phyloP scores from a whole-genome alignment of 495 filamentous ascomycete species.

The Neurospora cerealis region DNA sequence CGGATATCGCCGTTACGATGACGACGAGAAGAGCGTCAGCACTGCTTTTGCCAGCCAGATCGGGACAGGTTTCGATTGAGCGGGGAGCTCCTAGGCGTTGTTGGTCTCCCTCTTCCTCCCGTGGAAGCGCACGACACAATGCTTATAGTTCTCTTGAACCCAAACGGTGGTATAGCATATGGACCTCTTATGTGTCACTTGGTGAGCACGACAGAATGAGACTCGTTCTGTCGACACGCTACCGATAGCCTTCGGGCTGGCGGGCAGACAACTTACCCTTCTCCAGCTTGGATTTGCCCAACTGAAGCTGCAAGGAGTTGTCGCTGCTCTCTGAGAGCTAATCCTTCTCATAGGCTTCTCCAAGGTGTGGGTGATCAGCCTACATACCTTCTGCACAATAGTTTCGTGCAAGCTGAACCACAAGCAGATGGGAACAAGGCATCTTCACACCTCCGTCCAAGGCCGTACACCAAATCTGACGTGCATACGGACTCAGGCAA shows the following conservation, averaged over 20 bases:
- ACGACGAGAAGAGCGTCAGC: conserved; percentile 90
- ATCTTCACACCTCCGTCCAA: not conserved
- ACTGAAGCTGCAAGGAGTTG: not conserved
- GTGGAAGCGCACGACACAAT: not conserved
- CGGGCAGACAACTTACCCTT: not conserved
- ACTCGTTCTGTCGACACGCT: not conserved
- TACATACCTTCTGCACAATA: not conserved
- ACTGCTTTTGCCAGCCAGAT: conserved; percentile 95
- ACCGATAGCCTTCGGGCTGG: not conserved
- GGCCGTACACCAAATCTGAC: not conserved
- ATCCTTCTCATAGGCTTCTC: not conserved
- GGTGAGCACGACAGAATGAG: not conserved
- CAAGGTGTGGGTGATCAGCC: not conserved
- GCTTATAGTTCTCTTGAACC: not conserved
- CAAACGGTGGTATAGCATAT: not conserved
- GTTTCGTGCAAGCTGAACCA: not conserved
- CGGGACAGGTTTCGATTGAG: conserved; percentile 80
- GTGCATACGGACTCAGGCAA: not conserved
- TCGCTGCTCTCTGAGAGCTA: not conserved
- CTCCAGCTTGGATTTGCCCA: not conserved
- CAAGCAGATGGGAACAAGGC: not conserved
- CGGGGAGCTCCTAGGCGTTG: not conserved
- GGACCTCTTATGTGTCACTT: not conserved
- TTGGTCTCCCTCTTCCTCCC: not conserved
- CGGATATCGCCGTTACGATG: conserved; percentile 77